Base-by-base conservation (phyloP, 768 basidiomycete species). In the Phlegmacium glaucopus region DNA sequence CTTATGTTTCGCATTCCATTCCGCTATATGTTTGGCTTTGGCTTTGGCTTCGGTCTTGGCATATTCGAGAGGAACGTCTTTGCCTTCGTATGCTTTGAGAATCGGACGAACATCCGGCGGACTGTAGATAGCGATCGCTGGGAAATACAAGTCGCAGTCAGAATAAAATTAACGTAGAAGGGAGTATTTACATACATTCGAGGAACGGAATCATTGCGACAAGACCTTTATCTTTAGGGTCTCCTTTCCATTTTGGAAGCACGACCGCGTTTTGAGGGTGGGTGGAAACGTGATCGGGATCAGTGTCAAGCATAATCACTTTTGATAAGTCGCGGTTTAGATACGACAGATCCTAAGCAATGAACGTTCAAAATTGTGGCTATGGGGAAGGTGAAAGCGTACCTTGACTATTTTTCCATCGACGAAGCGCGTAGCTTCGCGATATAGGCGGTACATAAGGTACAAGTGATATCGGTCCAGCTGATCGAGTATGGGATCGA, bases 161-260 rank as follows among this genome's bases (percentile, higher is more conserved):
- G 32, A 44, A 22, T 39, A 45, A 9, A 37, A 2, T 38, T 6
- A 34, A 4, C 22, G 12, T 17, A 1, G 25, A 42, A 17, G 6
- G 50, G 41, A 12, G 41, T 16, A 18, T 42, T 22, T 29, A 64
- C 73, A 7, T 59, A 77, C 93, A 93, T 72, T 98, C 96, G 4
- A 99, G 77, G 83, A 98, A 97, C 1, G 95, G 95, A 54, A 99
- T 94, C 76, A 97, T 78, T n/a, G 84, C 85, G 15, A 97, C 65
- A 34, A 98, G 80, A 0, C 89, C 91, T 53, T 73, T 80, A 63
- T 65, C 85, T 68, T 66, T 66, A 0, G 82, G 70, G 44, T 85
- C 80, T 2, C 94, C 95, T 1, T 80, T 80, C 96, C 96, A 99
- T 54, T 84, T 83, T 13, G 85, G 82, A 29, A 98, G 58, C 40